Evolutionary conservation across 2,329 filamentous ascomycete genomes (phyloP).

Genomic region (Fusarium sublunatum): DNA sequence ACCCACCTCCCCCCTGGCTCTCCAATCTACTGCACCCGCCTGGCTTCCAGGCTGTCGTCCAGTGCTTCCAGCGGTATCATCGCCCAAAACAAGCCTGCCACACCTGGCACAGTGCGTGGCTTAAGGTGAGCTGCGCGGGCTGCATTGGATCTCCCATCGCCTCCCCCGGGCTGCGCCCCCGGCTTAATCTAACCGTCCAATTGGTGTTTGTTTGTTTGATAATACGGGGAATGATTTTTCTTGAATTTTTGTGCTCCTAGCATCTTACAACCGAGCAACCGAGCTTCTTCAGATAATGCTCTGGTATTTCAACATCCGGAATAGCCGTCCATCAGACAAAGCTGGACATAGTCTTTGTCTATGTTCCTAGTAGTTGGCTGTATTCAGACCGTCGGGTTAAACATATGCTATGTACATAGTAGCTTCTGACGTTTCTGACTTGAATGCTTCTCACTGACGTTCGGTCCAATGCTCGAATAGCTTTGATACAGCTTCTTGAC

Average conservation of each 20-base stretch:
- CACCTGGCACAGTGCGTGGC: constrained; percentile 23
- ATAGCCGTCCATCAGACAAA: constrained; percentile 6
- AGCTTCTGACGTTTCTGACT: not conserved
- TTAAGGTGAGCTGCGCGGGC: constrained; percentile 23
- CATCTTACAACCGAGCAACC: constrained; percentile 10
- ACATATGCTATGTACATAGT: constrained; percentile 17
- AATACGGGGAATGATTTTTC: constrained; percentile 19
- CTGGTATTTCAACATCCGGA: constrained; percentile 9
- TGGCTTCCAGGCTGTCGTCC: constrained; percentile 24
- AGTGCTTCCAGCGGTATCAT: constrained; percentile 32
- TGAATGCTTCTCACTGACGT: constrained; percentile 29
- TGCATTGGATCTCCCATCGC: constrained; percentile 39
- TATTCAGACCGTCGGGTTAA: constrained; percentile 2
- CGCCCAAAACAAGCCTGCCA: constrained; percentile 34
- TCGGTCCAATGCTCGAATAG: constrained; percentile 37
- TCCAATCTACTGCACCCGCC: constrained; percentile 27
- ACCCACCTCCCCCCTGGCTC: constrained; percentile 34
- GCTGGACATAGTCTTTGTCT: not conserved
- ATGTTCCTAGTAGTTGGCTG: not conserved
- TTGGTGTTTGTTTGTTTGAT: constrained; percentile 29
- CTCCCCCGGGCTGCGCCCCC: constrained; percentile 36
- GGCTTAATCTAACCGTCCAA: constrained; percentile 36
- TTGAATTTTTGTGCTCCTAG: constrained; percentile 17
- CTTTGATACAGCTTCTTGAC: constrained; percentile 31
- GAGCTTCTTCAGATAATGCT: constrained; percentile 23